Conservation (phyloP, 345 rosid species). For the Durio zibethinus region DNA sequence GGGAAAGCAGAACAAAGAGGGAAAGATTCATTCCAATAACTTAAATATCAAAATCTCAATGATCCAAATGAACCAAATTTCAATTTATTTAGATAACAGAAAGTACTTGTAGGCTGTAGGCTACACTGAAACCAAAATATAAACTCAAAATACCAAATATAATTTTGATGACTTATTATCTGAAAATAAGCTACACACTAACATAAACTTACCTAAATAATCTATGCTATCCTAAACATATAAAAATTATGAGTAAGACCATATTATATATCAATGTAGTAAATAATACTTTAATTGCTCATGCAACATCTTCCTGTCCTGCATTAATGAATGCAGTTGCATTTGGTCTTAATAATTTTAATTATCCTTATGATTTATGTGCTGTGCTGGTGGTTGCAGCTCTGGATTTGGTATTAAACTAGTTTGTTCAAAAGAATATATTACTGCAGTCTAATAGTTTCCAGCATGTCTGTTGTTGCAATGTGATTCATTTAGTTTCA, state of each 20-base stretch:
- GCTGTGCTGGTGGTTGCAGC: neutral
- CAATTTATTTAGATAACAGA: neutral
- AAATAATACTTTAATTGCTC: neutral
- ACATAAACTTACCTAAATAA: neutral
- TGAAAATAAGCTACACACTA: neutral
- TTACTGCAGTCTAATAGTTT: neutral
- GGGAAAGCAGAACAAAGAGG: neutral
- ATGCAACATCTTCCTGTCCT: neutral
- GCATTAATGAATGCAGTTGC: neutral
- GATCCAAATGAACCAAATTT: neutral
- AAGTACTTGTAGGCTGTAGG: neutral
- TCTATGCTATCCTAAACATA: neutral
- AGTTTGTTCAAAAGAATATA: neutral
- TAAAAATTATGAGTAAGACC: neutral
- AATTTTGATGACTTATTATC: neutral
- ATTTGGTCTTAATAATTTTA: neutral
- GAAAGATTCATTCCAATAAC: neutral
- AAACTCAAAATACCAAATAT: neutral
- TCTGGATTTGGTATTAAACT: neutral
- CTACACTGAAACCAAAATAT: neutral
- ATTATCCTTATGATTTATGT: neutral
- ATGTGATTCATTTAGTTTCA: neutral
- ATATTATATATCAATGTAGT: neutral
- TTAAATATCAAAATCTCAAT: neutral
- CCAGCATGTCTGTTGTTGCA: neutral